Base-by-base conservation (phyloP, 106 monocot species). In the Acorus calamus region DNA sequence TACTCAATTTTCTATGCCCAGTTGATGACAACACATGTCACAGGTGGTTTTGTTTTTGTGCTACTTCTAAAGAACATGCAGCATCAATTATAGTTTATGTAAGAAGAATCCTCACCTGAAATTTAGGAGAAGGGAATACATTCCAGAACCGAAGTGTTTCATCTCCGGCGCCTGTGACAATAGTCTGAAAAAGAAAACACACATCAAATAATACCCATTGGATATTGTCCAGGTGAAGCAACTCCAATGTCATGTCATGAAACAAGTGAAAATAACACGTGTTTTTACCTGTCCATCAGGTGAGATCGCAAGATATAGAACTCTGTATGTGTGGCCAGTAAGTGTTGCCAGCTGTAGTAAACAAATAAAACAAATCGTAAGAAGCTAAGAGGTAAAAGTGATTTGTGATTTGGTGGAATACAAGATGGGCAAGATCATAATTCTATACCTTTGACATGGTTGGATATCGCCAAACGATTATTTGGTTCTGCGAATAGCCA, bases 401-500 rank as follows among this genome's bases (percentile, higher is more conserved):
- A 28, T 28, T 28, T 28, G 28, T 28, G 28, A 28, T 28, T 28
- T 28, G 28, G 28, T 28, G 28, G 28, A 28, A 28, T 28, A 28
- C 28, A 28, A 28, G 28, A 28, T 28, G 28, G 28, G 28, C 28
- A 28, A 28, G 28, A 28, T 28, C 28, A 28, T 28, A 28, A 28
- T 28, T 28, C 28, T 28, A 28, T 71, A 94, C 94, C 94, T 89
- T 94, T 13, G 94, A 80, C 89, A 94, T 89, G 5, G 81, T 62
- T 56, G 89, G 94, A 53, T 94, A 89, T 66, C 94, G 65, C 94
- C 94, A 94, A 49, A 94, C 82, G 71, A 94, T 89, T 57, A 94
- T 94, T 75, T 94, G 94, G 57, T 94, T 94, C 57, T 94, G 89
- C 42, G 94, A 94, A 60, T 94, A 94, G 44, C 94, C 94, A 74